phyloP scores from a whole-genome alignment of 441 rosid species.

The Euphorbia schlechtendalii region DNA sequence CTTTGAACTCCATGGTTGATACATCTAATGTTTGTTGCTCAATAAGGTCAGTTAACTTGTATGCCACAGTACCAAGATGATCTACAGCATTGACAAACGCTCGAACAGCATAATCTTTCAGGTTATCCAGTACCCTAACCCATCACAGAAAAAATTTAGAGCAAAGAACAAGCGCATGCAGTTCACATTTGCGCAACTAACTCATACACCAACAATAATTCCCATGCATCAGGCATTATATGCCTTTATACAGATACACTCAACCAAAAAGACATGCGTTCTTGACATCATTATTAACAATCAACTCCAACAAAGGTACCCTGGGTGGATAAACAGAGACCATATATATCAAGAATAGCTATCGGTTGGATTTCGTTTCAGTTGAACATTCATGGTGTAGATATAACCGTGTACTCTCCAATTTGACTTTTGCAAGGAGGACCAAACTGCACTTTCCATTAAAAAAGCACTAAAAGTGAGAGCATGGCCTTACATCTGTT shows the following conservation, averaged over 20 bases:
- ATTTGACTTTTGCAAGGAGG: neutral
- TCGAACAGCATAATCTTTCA: constrained; percentile 88
- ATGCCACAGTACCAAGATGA: constrained; percentile 98
- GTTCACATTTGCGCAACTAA: neutral
- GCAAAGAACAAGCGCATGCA: constrained; percentile 1
- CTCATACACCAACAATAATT: neutral
- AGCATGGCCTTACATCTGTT: constrained; percentile 61
- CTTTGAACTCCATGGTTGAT: constrained; percentile 65
- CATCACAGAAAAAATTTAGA: constrained; percentile 10
- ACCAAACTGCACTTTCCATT: neutral
- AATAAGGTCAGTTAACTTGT: constrained; percentile 82
- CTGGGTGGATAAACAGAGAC: neutral
- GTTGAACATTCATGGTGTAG: neutral
- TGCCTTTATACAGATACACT: neutral
- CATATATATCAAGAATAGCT: neutral
- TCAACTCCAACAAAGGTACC: neutral
- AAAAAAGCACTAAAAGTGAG: constrained; percentile 3
- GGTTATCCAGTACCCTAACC: constrained; percentile 83
- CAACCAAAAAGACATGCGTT: neutral
- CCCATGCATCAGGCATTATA: constrained; percentile 7
- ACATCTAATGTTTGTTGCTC: constrained; percentile 78
- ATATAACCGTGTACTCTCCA: neutral
- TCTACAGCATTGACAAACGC: constrained; percentile 96
- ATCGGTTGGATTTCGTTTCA: neutral
- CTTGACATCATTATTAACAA: neutral